Evolutionary conservation across 768 basidiomycete species (phyloP), one percentile per base, ranked within the genome.

Genomic region (Hydnum rufescens): DNA sequence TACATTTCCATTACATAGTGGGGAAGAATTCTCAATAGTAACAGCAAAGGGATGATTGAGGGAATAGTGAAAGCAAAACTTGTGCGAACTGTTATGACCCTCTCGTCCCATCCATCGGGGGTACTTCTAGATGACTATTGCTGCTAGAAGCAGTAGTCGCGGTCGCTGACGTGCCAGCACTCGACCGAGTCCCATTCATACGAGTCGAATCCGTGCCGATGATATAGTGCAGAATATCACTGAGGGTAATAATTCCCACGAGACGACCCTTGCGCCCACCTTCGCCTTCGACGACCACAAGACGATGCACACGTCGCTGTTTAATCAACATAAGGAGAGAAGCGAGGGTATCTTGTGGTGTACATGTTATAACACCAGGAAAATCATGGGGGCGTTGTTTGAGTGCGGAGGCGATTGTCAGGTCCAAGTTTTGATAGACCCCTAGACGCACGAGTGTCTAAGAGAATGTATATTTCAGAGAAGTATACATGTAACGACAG

Each of bases 311-410:
- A 30, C 95, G 72, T 28, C 90, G 78, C 64, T 90, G 86, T 66
- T 87, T 88, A 62, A 97, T 85, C 22, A 95, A 75, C 58, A 86
- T 78, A 47, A 99, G 73, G 4, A 97, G 74, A 1, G 87, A 89
- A 3, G 82, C 84, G 26, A 99, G 71, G 0, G 92, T 92, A 62
- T 97, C 93, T 2, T 79, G 74, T 1, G 88, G 86, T 0, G 86
- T 88, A 63, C 95, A 97, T 19, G 93, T 84, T 51, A 97, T 87
- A 4, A 97, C 92, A 13, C 95, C 95, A 4, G 89, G 86, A 64
- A 99, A 99, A 65, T 97, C 93, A 4, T 85, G 75, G 13, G 88
- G 82, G 16, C 95, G 82, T 62, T 92, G 85, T 57, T 78, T 80
- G 48, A 99, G 73, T 1, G 95, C 95, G 65, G 93, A 83, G 32